Evolutionary conservation across 805 yeast species (phyloP).

Genomic region (Teunomyces funiuensis): DNA sequence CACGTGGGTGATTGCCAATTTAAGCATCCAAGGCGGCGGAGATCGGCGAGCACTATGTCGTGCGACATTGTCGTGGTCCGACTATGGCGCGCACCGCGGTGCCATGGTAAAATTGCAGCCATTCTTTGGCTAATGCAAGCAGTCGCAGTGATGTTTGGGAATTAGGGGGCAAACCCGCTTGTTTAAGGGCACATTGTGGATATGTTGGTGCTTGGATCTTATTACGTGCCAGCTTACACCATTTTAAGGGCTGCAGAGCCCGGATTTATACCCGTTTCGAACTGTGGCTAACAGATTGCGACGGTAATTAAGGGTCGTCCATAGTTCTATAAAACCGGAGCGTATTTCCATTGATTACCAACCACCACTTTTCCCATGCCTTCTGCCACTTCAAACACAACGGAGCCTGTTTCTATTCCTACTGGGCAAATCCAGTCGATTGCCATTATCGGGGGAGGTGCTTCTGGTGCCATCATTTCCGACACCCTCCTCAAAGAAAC

Average conservation of each 20-base stretch:
- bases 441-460: slow-evolving; percentile 54
- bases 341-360: not conserved
- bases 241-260: too few species aligned
- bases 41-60: too few species aligned
- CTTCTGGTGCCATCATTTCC: slow-evolving; percentile 45
- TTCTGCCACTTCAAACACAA: not conserved
- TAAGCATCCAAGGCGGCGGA: not conserved
- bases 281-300: slow-evolving; percentile 8
- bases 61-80: not conserved
- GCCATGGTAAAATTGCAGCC: too few species aligned
- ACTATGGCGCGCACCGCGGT: not conserved
- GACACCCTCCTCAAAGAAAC: slow-evolving; percentile 38
- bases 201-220: too few species aligned
- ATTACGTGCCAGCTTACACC: too few species aligned
- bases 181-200: too few species aligned
- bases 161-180: too few species aligned
- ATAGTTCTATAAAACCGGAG: not conserved
- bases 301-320: not conserved
- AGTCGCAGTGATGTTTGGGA: too few species aligned
- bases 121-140: too few species aligned
- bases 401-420: slow-evolving; percentile 3
- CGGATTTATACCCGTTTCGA: not conserved
- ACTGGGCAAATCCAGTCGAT: slow-evolving; percentile 22
- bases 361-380: not conserved
- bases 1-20: slow-evolving; percentile 5